These are phyloP conservation scores for Durio zibethinus DNA, from an alignment of 345 rosid species.

Conservation along the genomic window DNA sequence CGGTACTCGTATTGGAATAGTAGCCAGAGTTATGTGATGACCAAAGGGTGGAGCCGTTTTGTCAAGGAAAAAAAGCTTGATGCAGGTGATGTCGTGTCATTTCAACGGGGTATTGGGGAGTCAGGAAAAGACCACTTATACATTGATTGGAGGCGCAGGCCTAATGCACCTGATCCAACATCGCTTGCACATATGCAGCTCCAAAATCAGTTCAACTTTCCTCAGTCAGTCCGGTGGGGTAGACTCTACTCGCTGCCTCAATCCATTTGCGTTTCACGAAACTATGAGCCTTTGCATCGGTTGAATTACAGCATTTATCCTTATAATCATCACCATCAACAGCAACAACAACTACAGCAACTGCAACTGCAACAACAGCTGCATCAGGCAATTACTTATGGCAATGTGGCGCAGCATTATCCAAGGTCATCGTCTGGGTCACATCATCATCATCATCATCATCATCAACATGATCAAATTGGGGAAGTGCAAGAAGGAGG, in stretches of 20 bases:
- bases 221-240: conserved; percentile 49
- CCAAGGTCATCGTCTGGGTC: conserved; percentile 38
- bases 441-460: background rate
- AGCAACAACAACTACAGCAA: background rate
- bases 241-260: conserved; percentile 56
- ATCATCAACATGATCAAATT: conserved; percentile 10
- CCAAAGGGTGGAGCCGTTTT: conserved; percentile 95
- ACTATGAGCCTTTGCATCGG: conserved; percentile 31
- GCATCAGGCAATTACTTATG: conserved; percentile 30
- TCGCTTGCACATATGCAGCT: conserved; percentile 38
- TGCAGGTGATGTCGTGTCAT: conserved; percentile 89
- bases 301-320: conserved; percentile 35
- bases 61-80: conserved; percentile 94
- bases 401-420: conserved; percentile 38
- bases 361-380: conserved; percentile 14
- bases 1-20: conserved; percentile 94
- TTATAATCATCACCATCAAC: conserved; percentile 25
- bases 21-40: conserved; percentile 97
- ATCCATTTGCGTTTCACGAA: conserved; percentile 24
- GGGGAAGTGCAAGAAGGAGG: conserved; percentile 31
- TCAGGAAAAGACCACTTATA: conserved; percentile 51
- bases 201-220: conserved; percentile 42
- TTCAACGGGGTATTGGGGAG: conserved; percentile 69
- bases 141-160: conserved; percentile 84
- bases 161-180: conserved; percentile 43